phyloP scores from a whole-genome alignment of 225 moss, liverwort and hornwort species.

The Marchantia paleacea region DNA sequence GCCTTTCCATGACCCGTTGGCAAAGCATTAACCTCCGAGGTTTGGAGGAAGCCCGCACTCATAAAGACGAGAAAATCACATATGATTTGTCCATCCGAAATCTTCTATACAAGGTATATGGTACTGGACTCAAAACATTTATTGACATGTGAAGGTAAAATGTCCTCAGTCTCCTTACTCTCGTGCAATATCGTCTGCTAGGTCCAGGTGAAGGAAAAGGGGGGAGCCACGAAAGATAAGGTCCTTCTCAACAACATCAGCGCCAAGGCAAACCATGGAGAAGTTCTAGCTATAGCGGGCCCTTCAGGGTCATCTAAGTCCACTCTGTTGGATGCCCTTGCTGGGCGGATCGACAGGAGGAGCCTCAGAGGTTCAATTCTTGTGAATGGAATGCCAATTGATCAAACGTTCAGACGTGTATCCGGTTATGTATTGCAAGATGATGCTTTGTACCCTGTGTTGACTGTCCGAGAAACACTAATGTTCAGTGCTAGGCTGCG shows the following conservation, averaged over 20 bases:
- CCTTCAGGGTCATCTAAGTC: constrained; percentile 38
- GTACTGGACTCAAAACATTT: neutral
- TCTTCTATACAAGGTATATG: constrained; percentile 19
- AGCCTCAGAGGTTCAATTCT: constrained; percentile 37
- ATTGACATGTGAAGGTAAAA: neutral
- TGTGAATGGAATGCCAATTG: constrained; percentile 37
- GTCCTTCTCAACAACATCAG: constrained; percentile 38
- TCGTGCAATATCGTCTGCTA: neutral
- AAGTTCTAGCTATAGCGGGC: constrained; percentile 42
- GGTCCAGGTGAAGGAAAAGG: constrained; percentile 21
- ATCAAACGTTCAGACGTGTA: constrained; percentile 29
- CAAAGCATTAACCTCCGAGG: neutral
- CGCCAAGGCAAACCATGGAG: constrained; percentile 41
- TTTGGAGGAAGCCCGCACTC: neutral
- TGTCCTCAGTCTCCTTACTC: neutral
- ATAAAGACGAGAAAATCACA: neutral
- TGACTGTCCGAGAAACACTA: constrained; percentile 39
- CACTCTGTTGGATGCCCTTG: constrained; percentile 45
- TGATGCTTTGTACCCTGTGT: constrained; percentile 38
- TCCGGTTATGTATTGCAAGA: constrained; percentile 49
- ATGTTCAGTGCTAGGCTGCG: constrained; percentile 40
- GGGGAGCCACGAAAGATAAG: constrained; percentile 16
- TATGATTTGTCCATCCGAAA: constrained; percentile 23
- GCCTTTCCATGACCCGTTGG: constrained; percentile 8
- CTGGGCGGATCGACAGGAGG: constrained; percentile 42